Evolutionary conservation across 2,329 filamentous ascomycete species (phyloP).

Genomic region (Thielaviopsis euricoi): DNA sequence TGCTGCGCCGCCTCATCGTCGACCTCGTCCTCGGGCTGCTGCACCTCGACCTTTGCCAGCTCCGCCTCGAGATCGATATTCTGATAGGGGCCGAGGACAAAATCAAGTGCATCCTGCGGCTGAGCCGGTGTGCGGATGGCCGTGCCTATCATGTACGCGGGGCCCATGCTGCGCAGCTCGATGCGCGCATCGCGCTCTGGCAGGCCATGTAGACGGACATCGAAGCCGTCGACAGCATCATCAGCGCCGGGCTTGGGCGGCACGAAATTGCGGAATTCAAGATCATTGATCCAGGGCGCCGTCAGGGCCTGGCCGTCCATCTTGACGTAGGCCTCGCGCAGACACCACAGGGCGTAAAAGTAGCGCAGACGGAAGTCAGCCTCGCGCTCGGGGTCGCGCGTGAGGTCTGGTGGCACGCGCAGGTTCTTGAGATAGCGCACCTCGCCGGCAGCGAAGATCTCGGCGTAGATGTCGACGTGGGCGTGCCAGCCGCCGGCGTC

Average conservation of each 20-base stretch:
- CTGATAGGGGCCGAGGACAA: slow-evolving; percentile 2
- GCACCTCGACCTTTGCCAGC: background rate
- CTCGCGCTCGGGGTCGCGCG: background rate
- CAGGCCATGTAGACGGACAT: slow-evolving; percentile 1
- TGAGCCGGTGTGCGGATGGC: slow-evolving; percentile 6
- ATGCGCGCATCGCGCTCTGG: slow-evolving; percentile 4
- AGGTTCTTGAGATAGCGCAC: slow-evolving; percentile 40
- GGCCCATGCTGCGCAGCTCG: slow-evolving; percentile 9
- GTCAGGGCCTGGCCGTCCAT: slow-evolving; percentile 65
- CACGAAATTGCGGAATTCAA: slow-evolving; percentile 51
- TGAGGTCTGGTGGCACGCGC: background rate
- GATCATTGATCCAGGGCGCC: slow-evolving; percentile 51
- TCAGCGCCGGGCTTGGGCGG: slow-evolving; percentile 27
- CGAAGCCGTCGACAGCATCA: slow-evolving; percentile 3
- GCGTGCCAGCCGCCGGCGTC: slow-evolving; percentile 43
- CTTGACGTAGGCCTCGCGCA: slow-evolving; percentile 71
- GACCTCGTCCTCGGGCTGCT: background rate
- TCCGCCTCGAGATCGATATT: slow-evolving; percentile 1
- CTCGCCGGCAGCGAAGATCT: slow-evolving; percentile 51
- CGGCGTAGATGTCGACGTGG: slow-evolving; percentile 57
- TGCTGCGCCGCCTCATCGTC: background rate
- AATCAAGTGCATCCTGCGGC: background rate
- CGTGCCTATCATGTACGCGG: slow-evolving; percentile 7
- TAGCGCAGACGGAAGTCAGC: slow-evolving; percentile 44
- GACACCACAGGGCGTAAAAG: slow-evolving; percentile 66